phyloP scores from a whole-genome alignment of 2,329 filamentous ascomycete species.

The Cladophialophora bantiana region DNA sequence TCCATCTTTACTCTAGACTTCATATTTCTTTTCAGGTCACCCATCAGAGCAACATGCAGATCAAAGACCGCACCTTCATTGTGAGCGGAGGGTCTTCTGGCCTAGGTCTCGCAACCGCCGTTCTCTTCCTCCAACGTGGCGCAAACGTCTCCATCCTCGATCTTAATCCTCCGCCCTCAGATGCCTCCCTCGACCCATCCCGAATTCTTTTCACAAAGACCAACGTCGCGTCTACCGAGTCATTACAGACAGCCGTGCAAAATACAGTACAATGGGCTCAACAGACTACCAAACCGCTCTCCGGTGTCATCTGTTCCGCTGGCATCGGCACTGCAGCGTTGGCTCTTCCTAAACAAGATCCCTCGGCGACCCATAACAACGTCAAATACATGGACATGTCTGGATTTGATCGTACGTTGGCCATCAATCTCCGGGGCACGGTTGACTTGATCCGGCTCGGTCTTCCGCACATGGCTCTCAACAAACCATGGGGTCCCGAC shows the following conservation, averaged over 20 bases:
- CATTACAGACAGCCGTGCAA: conserved; percentile 36
- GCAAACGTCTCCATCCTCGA: conserved; percentile 42
- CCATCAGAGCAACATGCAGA: conserved; percentile 32
- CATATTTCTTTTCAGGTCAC: conserved; percentile 1
- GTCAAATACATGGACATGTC: conserved; percentile 57
- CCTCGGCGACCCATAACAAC: conserved; percentile 29
- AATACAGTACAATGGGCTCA: conserved; percentile 38
- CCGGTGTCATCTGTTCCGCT: conserved; percentile 38
- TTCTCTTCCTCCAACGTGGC: conserved; percentile 36
- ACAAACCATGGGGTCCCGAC: conserved; percentile 36
- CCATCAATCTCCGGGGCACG: conserved; percentile 44
- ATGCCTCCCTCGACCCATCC: conserved; percentile 29
- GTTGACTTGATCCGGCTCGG: conserved; percentile 41
- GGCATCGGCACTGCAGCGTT: conserved; percentile 40
- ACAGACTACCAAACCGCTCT: conserved; percentile 34
- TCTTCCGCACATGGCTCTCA: conserved; percentile 39
- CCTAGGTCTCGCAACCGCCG: conserved; percentile 40
- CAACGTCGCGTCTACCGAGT: conserved; percentile 41
- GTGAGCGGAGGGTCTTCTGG: conserved; percentile 37
- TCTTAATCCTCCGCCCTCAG: conserved; percentile 39
- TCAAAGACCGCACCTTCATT: conserved; percentile 40
- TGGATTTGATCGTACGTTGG: conserved; percentile 65
- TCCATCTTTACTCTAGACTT: not conserved
- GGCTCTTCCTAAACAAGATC: conserved; percentile 35
- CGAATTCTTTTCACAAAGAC: conserved; percentile 41